phyloP scores from a whole-genome alignment of 73 alveolate genomes.

The Tetrahymena borealis region DNA sequence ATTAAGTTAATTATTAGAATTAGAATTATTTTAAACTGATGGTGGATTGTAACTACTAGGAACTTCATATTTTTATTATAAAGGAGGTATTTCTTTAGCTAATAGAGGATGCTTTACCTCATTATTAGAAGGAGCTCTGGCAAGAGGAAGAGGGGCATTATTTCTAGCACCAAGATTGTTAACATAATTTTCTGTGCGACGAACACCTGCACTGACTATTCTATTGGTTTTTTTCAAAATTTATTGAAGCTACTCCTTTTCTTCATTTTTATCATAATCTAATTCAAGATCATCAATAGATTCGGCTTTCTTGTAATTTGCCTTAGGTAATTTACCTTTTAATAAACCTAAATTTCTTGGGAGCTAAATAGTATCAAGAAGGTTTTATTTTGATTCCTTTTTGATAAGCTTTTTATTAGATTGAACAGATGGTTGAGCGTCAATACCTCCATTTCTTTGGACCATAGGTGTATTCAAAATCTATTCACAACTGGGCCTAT shows the following conservation, averaged over 20 bases:
- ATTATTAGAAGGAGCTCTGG: background rate
- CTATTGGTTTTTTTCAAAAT: background rate
- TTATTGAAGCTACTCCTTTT: background rate
- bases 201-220: background rate
- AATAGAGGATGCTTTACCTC: background rate
- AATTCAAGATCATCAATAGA: background rate
- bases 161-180: background rate
- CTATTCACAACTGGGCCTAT: background rate
- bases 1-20: background rate
- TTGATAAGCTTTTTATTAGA: background rate
- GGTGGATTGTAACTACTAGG: background rate
- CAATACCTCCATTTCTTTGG: background rate
- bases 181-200: background rate
- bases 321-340: conserved; percentile 26
- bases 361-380: conserved; percentile 12
- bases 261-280: background rate
- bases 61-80: background rate
- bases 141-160: background rate
- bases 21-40: background rate
- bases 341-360: conserved; percentile 12
- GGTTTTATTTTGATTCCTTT: background rate
- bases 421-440: background rate
- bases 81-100: background rate
- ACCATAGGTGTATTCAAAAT: background rate
- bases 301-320: conserved; percentile 12